Conservation (phyloP, 495 filamentous ascomycete genomes). For the Corynascus novoguineensis region DNA sequence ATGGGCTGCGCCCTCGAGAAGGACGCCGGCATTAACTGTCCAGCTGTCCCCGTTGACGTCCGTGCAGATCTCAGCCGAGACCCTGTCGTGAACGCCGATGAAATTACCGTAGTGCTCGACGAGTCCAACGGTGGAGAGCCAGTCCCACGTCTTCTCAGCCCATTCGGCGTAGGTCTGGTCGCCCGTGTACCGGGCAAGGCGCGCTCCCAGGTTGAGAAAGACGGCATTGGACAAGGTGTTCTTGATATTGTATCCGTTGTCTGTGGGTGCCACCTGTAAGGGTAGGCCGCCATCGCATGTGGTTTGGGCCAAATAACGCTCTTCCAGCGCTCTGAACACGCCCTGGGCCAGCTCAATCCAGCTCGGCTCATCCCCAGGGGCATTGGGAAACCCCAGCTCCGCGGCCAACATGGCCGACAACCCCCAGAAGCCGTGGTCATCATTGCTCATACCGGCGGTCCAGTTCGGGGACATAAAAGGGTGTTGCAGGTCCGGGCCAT, state of each 20-base stretch:
- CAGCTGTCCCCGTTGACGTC: neutral
- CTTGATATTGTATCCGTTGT: constrained; percentile 73
- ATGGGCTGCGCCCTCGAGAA: neutral
- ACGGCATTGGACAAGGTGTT: constrained; percentile 68
- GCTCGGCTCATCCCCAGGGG: constrained; percentile 45
- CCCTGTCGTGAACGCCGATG: neutral
- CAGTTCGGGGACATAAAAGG: constrained; percentile 64
- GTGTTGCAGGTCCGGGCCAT: constrained; percentile 35
- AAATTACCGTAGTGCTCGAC: neutral
- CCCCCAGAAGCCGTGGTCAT: constrained; percentile 69
- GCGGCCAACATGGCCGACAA: constrained; percentile 63
- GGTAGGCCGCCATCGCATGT: constrained; percentile 62
- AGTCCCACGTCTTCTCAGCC: constrained; percentile 68
- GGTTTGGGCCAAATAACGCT: constrained; percentile 47
- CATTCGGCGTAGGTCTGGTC: constrained; percentile 72
- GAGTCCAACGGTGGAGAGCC: constrained; percentile 35
- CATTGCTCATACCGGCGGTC: constrained; percentile 63
- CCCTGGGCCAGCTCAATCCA: constrained; percentile 66
- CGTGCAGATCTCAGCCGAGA: neutral
- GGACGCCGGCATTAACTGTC: neutral
- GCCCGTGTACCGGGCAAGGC: constrained; percentile 65
- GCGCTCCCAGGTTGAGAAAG: constrained; percentile 73
- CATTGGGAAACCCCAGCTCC: constrained; percentile 58
- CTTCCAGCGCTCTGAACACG: constrained; percentile 59
- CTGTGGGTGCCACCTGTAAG: constrained; percentile 71